phyloP scores from a whole-genome alignment of 2,329 filamentous ascomycete species.

The Harringtonia aguacate region DNA sequence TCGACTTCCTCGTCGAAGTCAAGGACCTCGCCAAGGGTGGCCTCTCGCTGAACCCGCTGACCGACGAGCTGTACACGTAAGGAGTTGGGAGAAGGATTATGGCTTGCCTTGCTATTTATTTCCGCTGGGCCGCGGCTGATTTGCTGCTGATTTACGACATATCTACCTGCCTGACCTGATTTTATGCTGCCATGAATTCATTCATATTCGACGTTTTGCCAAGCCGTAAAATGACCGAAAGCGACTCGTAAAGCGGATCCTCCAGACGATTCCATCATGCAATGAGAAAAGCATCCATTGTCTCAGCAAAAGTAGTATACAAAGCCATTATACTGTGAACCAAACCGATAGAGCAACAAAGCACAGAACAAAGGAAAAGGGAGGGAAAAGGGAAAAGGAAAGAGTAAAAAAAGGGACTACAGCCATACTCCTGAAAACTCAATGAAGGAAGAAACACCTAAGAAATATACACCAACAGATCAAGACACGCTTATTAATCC shows the following conservation, averaged over 20 bases:
- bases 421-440: background rate
- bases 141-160: no score
- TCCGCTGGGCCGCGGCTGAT: no score
- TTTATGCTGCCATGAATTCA: no score
- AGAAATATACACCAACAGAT: background rate
- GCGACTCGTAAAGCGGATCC: no score
- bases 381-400: background rate
- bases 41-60: slow-evolving; percentile 59
- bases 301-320: background rate
- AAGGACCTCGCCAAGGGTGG: slow-evolving; percentile 82
- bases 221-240: no score
- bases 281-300: no score
- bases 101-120: no score
- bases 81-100: no score
- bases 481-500: slow-evolving; percentile 24
- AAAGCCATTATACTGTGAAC: background rate
- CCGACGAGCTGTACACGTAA: slow-evolving; percentile 60
- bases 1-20: slow-evolving; percentile 72
- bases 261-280: no score
- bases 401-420: background rate
- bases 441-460: background rate
- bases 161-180: no score
- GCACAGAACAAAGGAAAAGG: background rate
- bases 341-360: background rate
- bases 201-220: no score